Percentiles rank a stretch among this genome's conserved stretches.
phyloP scores from a whole-genome alignment of 495 filamentous ascomycete species.

The Penicillium alfredii region DNA sequence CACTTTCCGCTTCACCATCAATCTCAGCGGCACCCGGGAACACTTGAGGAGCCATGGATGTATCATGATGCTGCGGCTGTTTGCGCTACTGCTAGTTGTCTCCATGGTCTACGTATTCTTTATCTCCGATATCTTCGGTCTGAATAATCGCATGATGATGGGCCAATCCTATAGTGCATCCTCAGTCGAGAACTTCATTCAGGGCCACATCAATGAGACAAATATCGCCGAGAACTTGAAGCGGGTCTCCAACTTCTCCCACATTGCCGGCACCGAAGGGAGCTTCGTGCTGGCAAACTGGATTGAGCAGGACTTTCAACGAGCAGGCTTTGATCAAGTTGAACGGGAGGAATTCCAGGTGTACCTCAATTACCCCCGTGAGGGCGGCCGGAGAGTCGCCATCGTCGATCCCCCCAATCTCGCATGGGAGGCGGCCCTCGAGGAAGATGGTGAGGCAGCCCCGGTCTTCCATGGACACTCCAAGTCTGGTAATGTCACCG shows the following conservation, averaged over 20 bases:
- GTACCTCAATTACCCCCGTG: conserved; percentile 86
- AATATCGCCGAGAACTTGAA: conserved; percentile 64
- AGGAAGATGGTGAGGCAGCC: conserved; percentile 67
- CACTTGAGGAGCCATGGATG: conserved; percentile 38
- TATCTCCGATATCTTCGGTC: conserved; percentile 68
- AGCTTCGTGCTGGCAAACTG: conserved; percentile 77
- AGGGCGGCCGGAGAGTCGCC: conserved; percentile 69
- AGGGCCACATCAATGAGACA: conserved; percentile 58
- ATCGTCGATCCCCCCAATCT: conserved; percentile 67
- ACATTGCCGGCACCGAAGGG: conserved; percentile 87
- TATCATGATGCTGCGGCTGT: conserved; percentile 61
- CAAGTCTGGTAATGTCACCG: conserved; percentile 79
- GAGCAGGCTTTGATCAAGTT: conserved; percentile 65
- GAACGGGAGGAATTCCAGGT: conserved; percentile 71
- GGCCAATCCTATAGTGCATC: conserved; percentile 46
- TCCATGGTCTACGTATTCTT: conserved; percentile 76
- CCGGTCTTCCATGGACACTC: conserved; percentile 84
- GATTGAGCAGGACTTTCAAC: conserved; percentile 66
- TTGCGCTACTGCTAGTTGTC: conserved; percentile 68
- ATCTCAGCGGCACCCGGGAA: conserved; percentile 25
- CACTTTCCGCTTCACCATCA: conserved; percentile 31
- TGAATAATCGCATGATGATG: conserved; percentile 38
- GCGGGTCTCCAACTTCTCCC: conserved; percentile 71
- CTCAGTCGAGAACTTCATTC: conserved; percentile 64
- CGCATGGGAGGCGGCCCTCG: conserved; percentile 76